Base-by-base conservation (phyloP, 2,329 filamentous ascomycete genomes). In the Phialophora chinensis region DNA sequence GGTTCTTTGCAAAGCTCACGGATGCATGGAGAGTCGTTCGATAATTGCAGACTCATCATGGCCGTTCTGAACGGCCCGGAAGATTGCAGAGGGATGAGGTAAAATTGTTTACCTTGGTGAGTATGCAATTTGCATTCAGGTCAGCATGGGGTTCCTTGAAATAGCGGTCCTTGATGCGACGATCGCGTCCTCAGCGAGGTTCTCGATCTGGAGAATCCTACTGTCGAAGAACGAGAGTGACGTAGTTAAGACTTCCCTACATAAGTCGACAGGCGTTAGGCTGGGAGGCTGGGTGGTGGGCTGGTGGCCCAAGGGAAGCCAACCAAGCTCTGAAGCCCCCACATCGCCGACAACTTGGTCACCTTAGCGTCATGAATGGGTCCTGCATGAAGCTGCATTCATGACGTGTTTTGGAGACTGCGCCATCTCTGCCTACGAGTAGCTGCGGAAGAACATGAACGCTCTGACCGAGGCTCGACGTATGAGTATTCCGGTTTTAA, bases 141-240 rank as follows among this genome's bases (percentile, higher is more conserved):
- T 50, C 44, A 60, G 42, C 23, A 44, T 17, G 57, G n/a, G 27
- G 25, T 60, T 49, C 42, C 57, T 44, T 52, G 27, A 17, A 60
- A 50, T 33, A 52, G 57, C 31, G 11, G n/a, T 44, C 35, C 17
- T 60, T 44, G 27, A 17, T 20, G 38, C 38, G 31, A 29, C 57
- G 44, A 50, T 60, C 42, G 14, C 27, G 31, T 11, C 29, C 29
- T 31, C 29, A 8, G 6, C 6, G 29, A 8, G 6, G 52, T 17
- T 55, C 31, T 50, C 38, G 31, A 35, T 60, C 42, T 50, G 42
- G 57, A 44, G 44, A n/a, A 31, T 44, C 7, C 31, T 31, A 10
- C 1, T 10, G 31, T 7, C 3, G 33, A 35, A 35, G 10, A 12
- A 12, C 4, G 29, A 31, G 11, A 35, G 25, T 53, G 50, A 53